A percentile compares a stretch with the other conserved stretches of the same genome.
Conservation (phyloP, 345 rosid species). For the Schrenkiella parvula region DNA sequence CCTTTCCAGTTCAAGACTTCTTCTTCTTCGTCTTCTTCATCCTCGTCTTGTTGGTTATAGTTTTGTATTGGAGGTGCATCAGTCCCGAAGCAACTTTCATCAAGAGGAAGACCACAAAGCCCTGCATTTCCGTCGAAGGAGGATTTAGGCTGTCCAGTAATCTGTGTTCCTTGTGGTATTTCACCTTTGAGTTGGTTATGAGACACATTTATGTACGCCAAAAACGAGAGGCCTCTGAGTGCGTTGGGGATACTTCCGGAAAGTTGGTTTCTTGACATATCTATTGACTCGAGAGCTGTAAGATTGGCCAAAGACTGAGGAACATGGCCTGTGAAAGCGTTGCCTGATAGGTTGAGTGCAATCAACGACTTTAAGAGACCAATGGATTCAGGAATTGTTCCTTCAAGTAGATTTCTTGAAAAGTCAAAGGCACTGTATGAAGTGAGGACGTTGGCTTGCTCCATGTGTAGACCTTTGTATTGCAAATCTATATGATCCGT, state of each 20-base stretch:
- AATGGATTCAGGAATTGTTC: background rate
- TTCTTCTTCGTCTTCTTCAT: background rate
- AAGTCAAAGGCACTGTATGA: background rate
- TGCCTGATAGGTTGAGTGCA: conserved; percentile 17
- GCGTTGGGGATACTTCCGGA: conserved; percentile 3
- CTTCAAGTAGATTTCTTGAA: background rate
- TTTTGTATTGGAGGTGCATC: background rate
- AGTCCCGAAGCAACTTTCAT: background rate
- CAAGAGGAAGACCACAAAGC: background rate
- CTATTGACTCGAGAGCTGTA: background rate
- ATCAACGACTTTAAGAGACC: conserved; percentile 15
- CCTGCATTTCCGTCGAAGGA: background rate
- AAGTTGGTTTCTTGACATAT: conserved; percentile 6
- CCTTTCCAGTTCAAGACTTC: background rate
- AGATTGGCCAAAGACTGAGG: background rate
- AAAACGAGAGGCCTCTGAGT: background rate
- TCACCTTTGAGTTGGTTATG: background rate
- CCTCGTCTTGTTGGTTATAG: background rate
- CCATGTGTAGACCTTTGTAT: conserved; percentile 10
- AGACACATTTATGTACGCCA: background rate
- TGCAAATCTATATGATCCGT: conserved; percentile 1
- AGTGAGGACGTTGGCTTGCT: background rate
- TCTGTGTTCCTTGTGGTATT: background rate
- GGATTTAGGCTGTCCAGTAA: background rate
- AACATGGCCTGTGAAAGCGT: conserved; percentile 17